A percentile compares a stretch with the other conserved stretches of the same genome.
Evolutionary conservation across 2,329 filamentous ascomycete genomes (phyloP).

Genomic region (Fulvia fulva): DNA sequence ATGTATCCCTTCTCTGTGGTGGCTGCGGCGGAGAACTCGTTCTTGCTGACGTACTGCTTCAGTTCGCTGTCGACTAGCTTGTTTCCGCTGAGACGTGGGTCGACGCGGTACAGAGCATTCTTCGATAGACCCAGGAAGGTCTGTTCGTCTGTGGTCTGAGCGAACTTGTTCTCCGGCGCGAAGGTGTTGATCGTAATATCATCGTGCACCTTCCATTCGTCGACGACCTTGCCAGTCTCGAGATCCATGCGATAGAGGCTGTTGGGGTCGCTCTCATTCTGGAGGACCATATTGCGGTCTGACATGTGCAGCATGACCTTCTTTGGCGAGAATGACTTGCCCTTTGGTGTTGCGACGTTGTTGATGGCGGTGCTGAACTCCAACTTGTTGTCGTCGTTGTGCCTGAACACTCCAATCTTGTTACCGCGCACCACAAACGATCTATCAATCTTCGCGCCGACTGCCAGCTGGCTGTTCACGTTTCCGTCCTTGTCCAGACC

Average conservation of each 20-base stretch:
- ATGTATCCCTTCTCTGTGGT: slow-evolving; percentile 97
- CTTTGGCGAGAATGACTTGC: slow-evolving; percentile 85
- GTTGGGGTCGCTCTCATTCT: slow-evolving; percentile 78
- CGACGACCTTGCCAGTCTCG: slow-evolving; percentile 94
- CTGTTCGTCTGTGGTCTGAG: slow-evolving; percentile 92
- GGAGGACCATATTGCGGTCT: slow-evolving; percentile 83
- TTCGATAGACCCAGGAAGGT: slow-evolving; percentile 90
- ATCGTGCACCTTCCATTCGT: slow-evolving; percentile 98
- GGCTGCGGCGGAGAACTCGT: slow-evolving; percentile 89
- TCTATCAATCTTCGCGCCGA: slow-evolving; percentile 94
- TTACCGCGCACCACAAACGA: slow-evolving; percentile 96
- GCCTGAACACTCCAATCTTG: slow-evolving; percentile 98
- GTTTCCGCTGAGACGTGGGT: slow-evolving; percentile 82
- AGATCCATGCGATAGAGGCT: slow-evolving; percentile 96
- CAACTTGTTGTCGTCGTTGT: slow-evolving; percentile 84
- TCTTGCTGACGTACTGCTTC: slow-evolving; percentile 96
- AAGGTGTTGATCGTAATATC: slow-evolving; percentile 91
- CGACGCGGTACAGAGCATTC: slow-evolving; percentile 90
- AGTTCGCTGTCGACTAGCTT: slow-evolving; percentile 91
- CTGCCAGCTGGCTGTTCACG: slow-evolving; percentile 87
- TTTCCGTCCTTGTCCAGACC: slow-evolving; percentile 70
- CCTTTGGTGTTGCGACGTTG: slow-evolving; percentile 83
- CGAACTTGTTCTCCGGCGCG: slow-evolving; percentile 93
- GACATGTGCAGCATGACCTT: slow-evolving; percentile 96
- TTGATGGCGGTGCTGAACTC: slow-evolving; percentile 97